phyloP scores from a whole-genome alignment of 306 rosid species.

The Pueraria montana region DNA sequence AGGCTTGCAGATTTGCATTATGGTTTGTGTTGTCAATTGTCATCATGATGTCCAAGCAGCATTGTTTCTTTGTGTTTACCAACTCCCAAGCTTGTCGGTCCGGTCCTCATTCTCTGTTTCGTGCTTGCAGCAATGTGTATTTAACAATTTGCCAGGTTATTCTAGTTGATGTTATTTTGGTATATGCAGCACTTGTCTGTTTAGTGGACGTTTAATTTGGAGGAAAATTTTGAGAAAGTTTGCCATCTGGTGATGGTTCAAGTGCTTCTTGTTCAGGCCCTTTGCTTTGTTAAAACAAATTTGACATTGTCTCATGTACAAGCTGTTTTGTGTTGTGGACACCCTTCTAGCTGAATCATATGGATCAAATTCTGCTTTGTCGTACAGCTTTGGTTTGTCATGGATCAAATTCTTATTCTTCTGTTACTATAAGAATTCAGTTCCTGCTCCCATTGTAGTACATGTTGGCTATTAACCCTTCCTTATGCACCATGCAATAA shows the following conservation, averaged over 20 bases:
- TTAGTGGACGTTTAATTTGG: slow-evolving; percentile 50
- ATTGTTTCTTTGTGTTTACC: slow-evolving; percentile 64
- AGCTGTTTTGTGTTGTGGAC: slow-evolving; percentile 53
- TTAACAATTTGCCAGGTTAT: slow-evolving; percentile 65
- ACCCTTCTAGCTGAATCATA: slow-evolving; percentile 26
- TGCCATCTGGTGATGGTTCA: slow-evolving; percentile 44
- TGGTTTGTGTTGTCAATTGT: slow-evolving; percentile 57
- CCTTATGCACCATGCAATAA: neutral
- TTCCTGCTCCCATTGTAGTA: neutral
- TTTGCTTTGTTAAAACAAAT: slow-evolving; percentile 57
- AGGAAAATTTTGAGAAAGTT: slow-evolving; percentile 61
- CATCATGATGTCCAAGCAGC: slow-evolving; percentile 70
- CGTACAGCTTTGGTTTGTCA: neutral
- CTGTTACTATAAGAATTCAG: neutral
- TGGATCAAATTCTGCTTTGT: slow-evolving; percentile 35
- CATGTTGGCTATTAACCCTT: neutral
- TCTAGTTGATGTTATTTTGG: slow-evolving; percentile 61
- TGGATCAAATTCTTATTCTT: neutral
- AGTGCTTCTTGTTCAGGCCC: slow-evolving; percentile 55
- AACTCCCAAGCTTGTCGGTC: slow-evolving; percentile 61
- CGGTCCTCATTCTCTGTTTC: slow-evolving; percentile 59
- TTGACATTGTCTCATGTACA: slow-evolving; percentile 54
- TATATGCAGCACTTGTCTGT: slow-evolving; percentile 61
- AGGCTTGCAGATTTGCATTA: slow-evolving; percentile 69
- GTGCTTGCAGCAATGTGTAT: slow-evolving; percentile 72